Percentiles rank a stretch among this genome's conserved stretches.
Conservation (phyloP, 2,329 filamentous ascomycete genomes). For the Oidium heveae region DNA sequence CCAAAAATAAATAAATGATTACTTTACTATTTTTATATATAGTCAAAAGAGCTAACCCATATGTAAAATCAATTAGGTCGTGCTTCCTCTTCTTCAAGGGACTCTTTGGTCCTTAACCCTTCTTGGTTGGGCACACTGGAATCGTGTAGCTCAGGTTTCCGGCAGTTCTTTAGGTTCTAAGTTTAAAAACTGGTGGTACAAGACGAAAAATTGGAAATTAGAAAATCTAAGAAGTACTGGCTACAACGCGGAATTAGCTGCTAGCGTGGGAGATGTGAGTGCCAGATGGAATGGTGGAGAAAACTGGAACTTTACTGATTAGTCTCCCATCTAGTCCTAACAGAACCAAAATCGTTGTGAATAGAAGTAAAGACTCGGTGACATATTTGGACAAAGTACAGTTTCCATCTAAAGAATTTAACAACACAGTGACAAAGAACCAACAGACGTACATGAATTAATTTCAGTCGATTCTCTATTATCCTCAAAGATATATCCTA, state of each 20-base stretch:
- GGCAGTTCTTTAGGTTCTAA: conserved; percentile 55
- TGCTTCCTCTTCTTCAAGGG: conserved; percentile 73
- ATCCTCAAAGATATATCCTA: no score
- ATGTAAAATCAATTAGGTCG: conserved; percentile 26
- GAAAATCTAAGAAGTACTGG: conserved; percentile 17
- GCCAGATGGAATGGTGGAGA: conserved; percentile 6
- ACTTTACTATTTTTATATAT: background rate
- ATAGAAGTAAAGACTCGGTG: background rate
- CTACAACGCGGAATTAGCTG: conserved; percentile 13
- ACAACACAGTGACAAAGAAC: no score
- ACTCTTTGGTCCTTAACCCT: conserved; percentile 68
- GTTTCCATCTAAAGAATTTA: no score
- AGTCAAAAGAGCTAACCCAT: background rate
- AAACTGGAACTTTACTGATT: conserved; percentile 10
- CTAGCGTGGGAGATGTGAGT: conserved; percentile 19
- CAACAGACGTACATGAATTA: no score
- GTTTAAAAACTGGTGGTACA: conserved; percentile 81
- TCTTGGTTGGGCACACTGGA: conserved; percentile 78
- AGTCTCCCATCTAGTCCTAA: background rate
- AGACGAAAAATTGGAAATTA: conserved; percentile 71
- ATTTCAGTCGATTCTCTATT: no score
- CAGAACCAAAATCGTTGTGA: background rate
- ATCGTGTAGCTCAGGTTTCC: conserved; percentile 48
- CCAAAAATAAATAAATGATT: background rate
- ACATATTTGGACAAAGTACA: background rate